Conservation (phyloP, 148 eudicot genomes). For the Silene conica region DNA sequence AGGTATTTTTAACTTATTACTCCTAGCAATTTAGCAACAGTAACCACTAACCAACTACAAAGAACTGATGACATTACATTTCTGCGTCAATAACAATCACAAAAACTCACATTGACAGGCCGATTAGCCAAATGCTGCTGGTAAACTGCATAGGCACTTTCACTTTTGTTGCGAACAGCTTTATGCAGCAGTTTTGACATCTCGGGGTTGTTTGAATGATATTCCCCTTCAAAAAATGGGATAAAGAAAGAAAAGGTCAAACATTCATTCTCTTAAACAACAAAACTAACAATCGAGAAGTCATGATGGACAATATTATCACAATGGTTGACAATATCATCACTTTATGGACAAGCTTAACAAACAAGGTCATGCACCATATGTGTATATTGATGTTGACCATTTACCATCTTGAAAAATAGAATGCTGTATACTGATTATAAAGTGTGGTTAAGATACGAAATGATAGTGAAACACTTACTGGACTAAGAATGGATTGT, state of each 20-base stretch:
- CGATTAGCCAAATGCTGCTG: constrained; percentile 98
- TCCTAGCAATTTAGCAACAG: neutral
- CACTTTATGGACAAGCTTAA: neutral
- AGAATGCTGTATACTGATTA: neutral
- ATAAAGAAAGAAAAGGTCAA: constrained; percentile 9
- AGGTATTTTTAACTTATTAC: neutral
- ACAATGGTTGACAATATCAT: neutral
- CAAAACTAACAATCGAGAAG: neutral
- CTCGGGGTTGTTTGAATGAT: constrained; percentile 95
- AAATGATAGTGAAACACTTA: constrained; percentile 1
- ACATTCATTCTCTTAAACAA: neutral
- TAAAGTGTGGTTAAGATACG: neutral
- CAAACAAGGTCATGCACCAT: constrained; percentile 8
- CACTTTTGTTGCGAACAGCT: constrained; percentile 95
- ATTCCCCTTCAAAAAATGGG: constrained; percentile 56
- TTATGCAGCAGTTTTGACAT: constrained; percentile 97
- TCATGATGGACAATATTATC: neutral
- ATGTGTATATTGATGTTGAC: neutral
- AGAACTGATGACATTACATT: neutral
- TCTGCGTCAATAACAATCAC: neutral
- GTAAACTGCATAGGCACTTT: constrained; percentile 90
- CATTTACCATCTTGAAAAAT: neutral
- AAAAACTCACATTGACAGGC: constrained; percentile 82
- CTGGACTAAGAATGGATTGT: neutral
- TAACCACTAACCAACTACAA: neutral